Evolutionary conservation across 208 protist genomes (phyloP).

Genomic region (Cochliopodium minus): DNA sequence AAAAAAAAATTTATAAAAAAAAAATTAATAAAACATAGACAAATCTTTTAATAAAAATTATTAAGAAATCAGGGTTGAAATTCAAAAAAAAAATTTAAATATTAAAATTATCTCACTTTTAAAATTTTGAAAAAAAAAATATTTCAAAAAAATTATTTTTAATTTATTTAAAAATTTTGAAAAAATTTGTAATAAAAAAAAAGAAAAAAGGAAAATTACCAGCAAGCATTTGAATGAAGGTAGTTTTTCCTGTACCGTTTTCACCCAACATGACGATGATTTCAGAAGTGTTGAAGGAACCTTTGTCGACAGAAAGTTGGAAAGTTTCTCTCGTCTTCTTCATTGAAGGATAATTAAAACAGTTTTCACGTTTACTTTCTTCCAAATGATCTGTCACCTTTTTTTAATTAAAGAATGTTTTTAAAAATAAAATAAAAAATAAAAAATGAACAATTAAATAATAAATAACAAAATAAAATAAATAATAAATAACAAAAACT

Average conservation of each 20-base stretch:
- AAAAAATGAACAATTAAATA: constrained; percentile 12
- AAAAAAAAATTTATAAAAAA: neutral
- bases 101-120: neutral
- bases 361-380: constrained; percentile 12
- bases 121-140: neutral
- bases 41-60: neutral
- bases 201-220: constrained; percentile 40
- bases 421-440: no score
- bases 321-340: constrained; percentile 74
- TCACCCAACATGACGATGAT: constrained; percentile 98
- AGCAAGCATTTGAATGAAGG: constrained; percentile 94
- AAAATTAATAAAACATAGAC: neutral
- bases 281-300: constrained; percentile 90
- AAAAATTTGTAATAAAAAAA: neutral
- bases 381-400: constrained; percentile 14
- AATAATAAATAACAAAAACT: no score
- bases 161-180: neutral
- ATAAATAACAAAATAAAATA: constrained; percentile 13
- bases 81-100: neutral
- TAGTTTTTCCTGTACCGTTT: constrained; percentile 99
- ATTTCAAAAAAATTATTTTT: neutral
- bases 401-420: constrained; percentile 4
- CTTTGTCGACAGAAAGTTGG: constrained; percentile 69
- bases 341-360: constrained; percentile 87
- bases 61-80: neutral